Evolutionary conservation across 768 basidiomycete genomes (phyloP).

Genomic region (Heimioporus sp.): DNA sequence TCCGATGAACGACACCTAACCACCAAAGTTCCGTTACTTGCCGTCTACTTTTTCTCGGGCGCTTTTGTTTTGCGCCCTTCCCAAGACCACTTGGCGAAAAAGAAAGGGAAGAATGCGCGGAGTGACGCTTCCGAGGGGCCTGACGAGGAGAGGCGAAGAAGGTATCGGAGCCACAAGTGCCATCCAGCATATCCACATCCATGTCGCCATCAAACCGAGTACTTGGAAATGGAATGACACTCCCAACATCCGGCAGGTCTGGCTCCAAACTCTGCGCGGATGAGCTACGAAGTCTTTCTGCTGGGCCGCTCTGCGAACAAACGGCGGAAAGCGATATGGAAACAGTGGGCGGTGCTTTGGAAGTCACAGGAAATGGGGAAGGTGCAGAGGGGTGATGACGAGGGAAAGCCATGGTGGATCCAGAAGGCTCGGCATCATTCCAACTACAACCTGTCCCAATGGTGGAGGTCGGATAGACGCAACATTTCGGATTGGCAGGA

Average conservation of each 20-base stretch:
- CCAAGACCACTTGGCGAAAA: conserved; percentile 16
- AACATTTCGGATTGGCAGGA: conserved; percentile 7
- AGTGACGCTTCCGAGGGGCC: conserved; percentile 31
- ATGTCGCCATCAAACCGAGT: conserved; percentile 19
- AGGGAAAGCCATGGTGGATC: not conserved
- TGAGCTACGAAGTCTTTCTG: not conserved
- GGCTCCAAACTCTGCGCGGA: conserved; percentile 7
- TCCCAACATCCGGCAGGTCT: conserved; percentile 30
- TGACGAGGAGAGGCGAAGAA: not conserved
- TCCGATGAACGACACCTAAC: conserved; percentile 36
- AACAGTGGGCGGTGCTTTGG: conserved; percentile 38
- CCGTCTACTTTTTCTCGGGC: conserved; percentile 29
- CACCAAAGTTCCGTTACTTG: conserved; percentile 36
- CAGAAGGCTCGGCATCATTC: conserved; percentile 5
- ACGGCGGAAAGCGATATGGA: conserved; percentile 38
- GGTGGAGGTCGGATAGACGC: conserved; percentile 17
- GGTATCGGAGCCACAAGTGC: conserved; percentile 10
- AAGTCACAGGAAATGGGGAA: conserved; percentile 21
- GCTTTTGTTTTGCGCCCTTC: conserved; percentile 27
- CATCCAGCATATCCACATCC: conserved; percentile 30
- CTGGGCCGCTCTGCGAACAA: conserved; percentile 20
- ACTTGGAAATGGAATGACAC: conserved; percentile 38
- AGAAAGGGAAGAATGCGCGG: conserved; percentile 30
- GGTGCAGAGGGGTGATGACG: conserved; percentile 7
- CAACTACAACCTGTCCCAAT: conserved; percentile 12